Conservation (phyloP, 2,329 filamentous ascomycete species). For the Xylaria sp. region DNA sequence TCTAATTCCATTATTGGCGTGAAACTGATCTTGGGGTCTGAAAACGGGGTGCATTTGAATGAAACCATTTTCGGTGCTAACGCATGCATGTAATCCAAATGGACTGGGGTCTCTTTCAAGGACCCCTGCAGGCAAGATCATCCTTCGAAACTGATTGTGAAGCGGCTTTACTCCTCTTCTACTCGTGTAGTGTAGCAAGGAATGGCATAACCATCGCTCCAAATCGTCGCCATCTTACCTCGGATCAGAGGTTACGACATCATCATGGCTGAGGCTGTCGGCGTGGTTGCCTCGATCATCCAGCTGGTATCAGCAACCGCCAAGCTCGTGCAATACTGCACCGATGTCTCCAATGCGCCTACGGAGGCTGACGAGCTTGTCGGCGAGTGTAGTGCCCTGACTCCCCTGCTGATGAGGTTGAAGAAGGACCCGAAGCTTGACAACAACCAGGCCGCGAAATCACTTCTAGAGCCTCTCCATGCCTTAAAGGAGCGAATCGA, state of each 20-base stretch:
- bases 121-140: neutral
- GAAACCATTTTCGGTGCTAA: neutral
- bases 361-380: conserved; percentile 8
- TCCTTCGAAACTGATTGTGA: neutral
- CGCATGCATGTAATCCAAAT: neutral
- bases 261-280: conserved; percentile 6
- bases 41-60: neutral
- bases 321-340: conserved; percentile 13
- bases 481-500: conserved; percentile 9
- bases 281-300: conserved; percentile 8
- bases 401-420: conserved; percentile 8
- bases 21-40: too few relatives aligned
- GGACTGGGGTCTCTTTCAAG: conserved; percentile 5
- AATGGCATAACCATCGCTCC: neutral
- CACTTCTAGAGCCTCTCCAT: conserved; percentile 5
- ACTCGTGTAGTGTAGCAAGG: too few relatives aligned
- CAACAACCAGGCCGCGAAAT: neutral
- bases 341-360: conserved; percentile 5
- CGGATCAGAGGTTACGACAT: neutral
- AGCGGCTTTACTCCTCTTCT: neutral
- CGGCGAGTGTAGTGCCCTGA: conserved; percentile 1
- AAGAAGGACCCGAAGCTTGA: conserved; percentile 13
- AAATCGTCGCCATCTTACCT: neutral
- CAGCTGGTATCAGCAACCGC: conserved; percentile 12
- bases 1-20: too few relatives aligned